These are phyloP conservation scores for Penicillium cosmopolitanum DNA, from an alignment of 495 filamentous ascomycete species.

Conservation along the genomic window DNA sequence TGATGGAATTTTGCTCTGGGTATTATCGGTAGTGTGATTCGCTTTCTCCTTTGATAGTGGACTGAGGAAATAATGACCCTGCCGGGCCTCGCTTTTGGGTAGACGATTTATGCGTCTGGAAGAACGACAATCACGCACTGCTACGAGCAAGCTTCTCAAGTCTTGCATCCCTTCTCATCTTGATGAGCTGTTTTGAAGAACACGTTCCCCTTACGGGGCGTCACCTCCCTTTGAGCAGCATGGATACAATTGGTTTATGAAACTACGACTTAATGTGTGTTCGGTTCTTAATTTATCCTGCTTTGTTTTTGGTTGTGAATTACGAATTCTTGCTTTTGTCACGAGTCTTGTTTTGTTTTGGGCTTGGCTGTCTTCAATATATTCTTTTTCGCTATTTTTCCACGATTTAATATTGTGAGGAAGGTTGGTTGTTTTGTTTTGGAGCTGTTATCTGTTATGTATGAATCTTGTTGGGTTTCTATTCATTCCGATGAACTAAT, in stretches of 20 bases:
- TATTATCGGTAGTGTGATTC: background rate
- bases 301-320: background rate
- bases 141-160: conserved; percentile 4
- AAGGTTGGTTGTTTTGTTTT: conserved; percentile 7
- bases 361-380: conserved; percentile 15
- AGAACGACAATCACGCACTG: conserved; percentile 5
- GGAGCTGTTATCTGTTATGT: background rate
- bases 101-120: conserved; percentile 4
- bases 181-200: conserved; percentile 3
- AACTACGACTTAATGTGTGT: conserved; percentile 9
- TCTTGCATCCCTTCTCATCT: background rate
- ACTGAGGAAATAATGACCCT: background rate
- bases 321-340: background rate
- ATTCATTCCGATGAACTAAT: conserved; percentile 1
- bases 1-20: conserved; percentile 5
- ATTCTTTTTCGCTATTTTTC: conserved; percentile 2
- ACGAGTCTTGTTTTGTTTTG: background rate
- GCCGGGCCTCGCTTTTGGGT: conserved; percentile 1
- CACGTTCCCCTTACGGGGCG: background rate
- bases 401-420: background rate
- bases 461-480: background rate
- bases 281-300: conserved; percentile 5
- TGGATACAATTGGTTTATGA: conserved; percentile 4
- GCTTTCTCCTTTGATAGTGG: conserved; percentile 2
- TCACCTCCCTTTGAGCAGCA: conserved; percentile 2